phyloP scores from a whole-genome alignment of 257 asterid genomes.

The Plectranthus barbatus region DNA sequence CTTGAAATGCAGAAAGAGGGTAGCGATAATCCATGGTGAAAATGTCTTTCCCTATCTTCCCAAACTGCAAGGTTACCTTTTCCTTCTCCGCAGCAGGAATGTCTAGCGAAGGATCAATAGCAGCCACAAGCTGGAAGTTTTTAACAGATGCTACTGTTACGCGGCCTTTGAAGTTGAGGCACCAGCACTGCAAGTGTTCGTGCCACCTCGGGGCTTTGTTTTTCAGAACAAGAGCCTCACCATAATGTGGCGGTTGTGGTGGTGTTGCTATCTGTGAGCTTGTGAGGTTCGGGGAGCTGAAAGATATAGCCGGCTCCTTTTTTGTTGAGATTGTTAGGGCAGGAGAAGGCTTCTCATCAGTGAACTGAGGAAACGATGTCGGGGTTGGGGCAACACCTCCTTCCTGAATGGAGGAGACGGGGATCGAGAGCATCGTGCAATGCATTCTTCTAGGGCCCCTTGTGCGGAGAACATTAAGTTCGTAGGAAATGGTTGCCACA shows the following conservation, averaged over 20 bases:
- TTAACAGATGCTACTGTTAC: constrained; percentile 93
- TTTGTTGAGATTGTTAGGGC: constrained; percentile 8
- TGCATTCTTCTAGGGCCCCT: constrained; percentile 94
- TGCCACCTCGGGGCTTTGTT: too few relatives aligned
- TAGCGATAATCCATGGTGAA: constrained; percentile 99
- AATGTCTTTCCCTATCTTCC: constrained; percentile 90
- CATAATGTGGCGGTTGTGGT: not conserved
- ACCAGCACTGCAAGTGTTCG: too few relatives aligned
- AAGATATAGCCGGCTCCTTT: constrained; percentile 23
- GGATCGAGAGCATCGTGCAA: constrained; percentile 65
- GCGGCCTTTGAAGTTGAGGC: too few relatives aligned
- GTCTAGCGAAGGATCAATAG: constrained; percentile 50
- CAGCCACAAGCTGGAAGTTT: constrained; percentile 86
- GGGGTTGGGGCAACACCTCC: constrained; percentile 93
- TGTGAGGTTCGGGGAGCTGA: constrained; percentile 24
- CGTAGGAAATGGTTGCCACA: constrained; percentile 57
- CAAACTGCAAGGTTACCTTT: too few relatives aligned
- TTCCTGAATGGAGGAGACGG: constrained; percentile 64
- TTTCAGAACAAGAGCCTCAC: constrained; percentile 56
- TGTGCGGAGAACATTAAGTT: constrained; percentile 81
- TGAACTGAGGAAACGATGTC: constrained; percentile 35
- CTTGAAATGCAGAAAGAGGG: too few relatives aligned
- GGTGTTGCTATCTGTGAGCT: not conserved
- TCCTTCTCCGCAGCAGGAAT: constrained; percentile 66
- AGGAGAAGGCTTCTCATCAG: constrained; percentile 30